Evolutionary conservation across 495 filamentous ascomycete genomes (phyloP).

Genomic region (Bacidia rubella): DNA sequence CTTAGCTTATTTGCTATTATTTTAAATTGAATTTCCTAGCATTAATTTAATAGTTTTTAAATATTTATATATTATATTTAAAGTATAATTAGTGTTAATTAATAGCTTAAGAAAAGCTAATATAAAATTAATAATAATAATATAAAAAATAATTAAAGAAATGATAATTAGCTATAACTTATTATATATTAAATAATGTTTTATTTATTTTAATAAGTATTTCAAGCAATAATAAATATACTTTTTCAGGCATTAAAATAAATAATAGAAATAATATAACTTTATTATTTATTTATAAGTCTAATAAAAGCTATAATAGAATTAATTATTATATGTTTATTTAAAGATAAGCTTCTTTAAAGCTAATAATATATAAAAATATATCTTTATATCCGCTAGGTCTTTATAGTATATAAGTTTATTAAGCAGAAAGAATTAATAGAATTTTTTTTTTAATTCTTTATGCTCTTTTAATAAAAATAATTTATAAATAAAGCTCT

Average conservation of each 20-base stretch:
- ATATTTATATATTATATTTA: background rate
- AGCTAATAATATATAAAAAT: background rate
- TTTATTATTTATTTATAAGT: background rate
- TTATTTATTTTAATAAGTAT: conserved; percentile 1
- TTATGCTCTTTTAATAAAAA: background rate
- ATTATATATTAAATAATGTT: background rate
- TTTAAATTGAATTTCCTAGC: background rate
- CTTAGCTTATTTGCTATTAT: background rate
- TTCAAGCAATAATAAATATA: too few species aligned
- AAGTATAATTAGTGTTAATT: background rate
- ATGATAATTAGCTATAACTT: background rate
- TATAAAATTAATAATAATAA: background rate
- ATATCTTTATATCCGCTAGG: background rate
- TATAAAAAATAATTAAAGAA: background rate
- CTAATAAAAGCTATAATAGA: background rate
- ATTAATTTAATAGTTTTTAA: conserved; percentile 2
- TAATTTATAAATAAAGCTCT: background rate
- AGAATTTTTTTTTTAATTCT: background rate
- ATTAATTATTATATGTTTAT: background rate
- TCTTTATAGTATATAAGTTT: conserved; percentile 5
- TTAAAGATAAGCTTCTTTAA: background rate
- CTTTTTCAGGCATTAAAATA: too few species aligned
- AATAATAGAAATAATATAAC: conserved; percentile 4
- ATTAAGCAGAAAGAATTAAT: background rate
- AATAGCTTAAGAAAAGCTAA: background rate